Evolutionary conservation across 192 early-diverging fungal genomes (phyloP).

Genomic region (Entomortierella beljakovae): DNA sequence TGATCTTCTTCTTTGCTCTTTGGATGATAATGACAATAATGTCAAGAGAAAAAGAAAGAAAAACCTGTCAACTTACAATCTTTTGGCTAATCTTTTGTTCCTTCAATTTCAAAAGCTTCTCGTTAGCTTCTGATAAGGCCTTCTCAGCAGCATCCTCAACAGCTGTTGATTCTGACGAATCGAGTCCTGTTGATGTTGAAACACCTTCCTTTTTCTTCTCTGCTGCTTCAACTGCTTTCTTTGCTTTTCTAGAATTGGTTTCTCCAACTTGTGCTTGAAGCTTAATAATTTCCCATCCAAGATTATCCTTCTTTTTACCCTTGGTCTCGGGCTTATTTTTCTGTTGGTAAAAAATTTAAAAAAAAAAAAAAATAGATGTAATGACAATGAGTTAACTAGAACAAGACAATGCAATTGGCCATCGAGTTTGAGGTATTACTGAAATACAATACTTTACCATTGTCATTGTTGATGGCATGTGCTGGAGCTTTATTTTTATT

Average conservation of each 20-base stretch:
- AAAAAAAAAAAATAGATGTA: not conserved
- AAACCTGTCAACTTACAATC: constrained; percentile 22
- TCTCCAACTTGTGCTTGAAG: constrained; percentile 50
- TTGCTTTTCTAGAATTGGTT: constrained; percentile 34
- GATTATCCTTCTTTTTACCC: constrained; percentile 45
- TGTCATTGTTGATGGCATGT: constrained; percentile 8
- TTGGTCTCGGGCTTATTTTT: constrained; percentile 9
- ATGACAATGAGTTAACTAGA: not conserved
- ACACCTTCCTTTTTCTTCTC: constrained; percentile 20
- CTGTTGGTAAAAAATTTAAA: not conserved
- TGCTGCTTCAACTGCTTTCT: constrained; percentile 36
- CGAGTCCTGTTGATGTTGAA: not conserved
- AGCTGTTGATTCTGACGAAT: not conserved
- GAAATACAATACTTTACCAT: constrained; percentile 4
- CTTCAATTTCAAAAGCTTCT: constrained; percentile 35
- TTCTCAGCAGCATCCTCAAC: not conserved
- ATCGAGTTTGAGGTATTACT: not conserved
- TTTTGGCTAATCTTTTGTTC: constrained; percentile 49
- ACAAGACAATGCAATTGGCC: not conserved
- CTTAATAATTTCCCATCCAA: constrained; percentile 49
- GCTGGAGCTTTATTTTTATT: not conserved
- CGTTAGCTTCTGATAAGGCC: constrained; percentile 4
- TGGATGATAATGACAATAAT: too few relatives aligned
- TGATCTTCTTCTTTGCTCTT: too few relatives aligned
- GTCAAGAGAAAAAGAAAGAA: not conserved